Base-by-base conservation (phyloP, 2,329 filamentous ascomycete species). In the Cladobotryum mycophilum region DNA sequence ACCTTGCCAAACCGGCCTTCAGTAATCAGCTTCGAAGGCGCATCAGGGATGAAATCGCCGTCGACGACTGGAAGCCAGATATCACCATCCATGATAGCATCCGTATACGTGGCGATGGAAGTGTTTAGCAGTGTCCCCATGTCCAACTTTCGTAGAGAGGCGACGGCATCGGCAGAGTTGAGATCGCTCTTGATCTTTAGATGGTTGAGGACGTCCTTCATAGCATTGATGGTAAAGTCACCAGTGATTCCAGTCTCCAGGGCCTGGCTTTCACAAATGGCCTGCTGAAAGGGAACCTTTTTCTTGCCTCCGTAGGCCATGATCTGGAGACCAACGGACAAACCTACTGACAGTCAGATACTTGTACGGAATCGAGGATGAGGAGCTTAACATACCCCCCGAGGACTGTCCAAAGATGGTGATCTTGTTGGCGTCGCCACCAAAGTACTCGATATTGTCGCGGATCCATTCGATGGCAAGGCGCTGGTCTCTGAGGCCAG, bases 1-100 rank as follows among this genome's bases (percentile, higher is more conserved):
- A 87, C 78, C 49, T 80, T 75, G 53, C 85, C 77, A 56, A 86
- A 86, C 12, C 74, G 72, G 25, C 80, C 81, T 4, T 73, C 64
- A 1, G 67, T 65, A 7, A 88, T 69, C 57, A 84, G 79, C 5
- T 73, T 61, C 14, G 76, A 79, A 15, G 70, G 72, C 42, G 69
- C 59, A 15, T 56, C 60, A 25, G 69, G 69, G 6, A 75, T 60
- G 12, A 71, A 71, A 41, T 72, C 65, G 33, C 63, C 67, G 48
- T 76, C 73, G 11, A 71, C 71, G 0, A 64, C 68, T 1, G 76
- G 76, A 37, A 73, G 64, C 71, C 74, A 80, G 45, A 76, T 70
- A 49, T 79, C 76, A 12, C 76, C 76, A 38, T 70, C 67, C 54
- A 82, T 81, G 59, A 69, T 56, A 12, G 58, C 60, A 69, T 55